Evolutionary conservation across 805 yeast species (phyloP), one percentile per base, ranked within the genome.

Genomic region (Myxozyma geophila): DNA sequence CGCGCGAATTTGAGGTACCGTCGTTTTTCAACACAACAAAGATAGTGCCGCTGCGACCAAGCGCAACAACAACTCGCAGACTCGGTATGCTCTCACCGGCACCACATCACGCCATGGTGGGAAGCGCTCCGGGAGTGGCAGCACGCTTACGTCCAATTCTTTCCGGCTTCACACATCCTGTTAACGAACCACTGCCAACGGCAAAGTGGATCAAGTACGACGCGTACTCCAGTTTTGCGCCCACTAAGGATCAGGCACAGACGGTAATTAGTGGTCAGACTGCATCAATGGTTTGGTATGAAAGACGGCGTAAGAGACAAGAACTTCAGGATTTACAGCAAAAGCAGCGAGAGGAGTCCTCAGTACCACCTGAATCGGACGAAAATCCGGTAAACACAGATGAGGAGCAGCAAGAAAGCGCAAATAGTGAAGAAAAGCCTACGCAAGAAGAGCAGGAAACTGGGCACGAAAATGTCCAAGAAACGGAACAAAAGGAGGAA

Each of bases 1-100:
- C 87, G 51, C 84, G 96, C 66, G 86, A 85, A 55, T 84, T 89
- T 1, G 77, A 82, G 1, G 81, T 89, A 3, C 90, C 67, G n/a
- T 17, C 64, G 43, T 87, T 87, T 13, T 87, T 89, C 71, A 80
- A 82, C 53, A 73, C 86, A n/a, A 79, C 92, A 39, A 86, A 86
- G 65, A 84, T 90, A 1, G 76, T 90, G 33, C 95, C 97, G 7
- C 37, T 62, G 35, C 57, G 58, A 19, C 59, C 67, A 13, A 49
- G 67, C 13, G 56, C 63, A 3, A 17, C 52, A 10, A 54, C 72
- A 2, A 58, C 64, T 5, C 66, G 68, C 8, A 51, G 59, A 37
- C 50, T 64, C 21, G 68, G 68, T 12, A 23, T 55, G 51, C 44
- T 63, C 1, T 58, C 67, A 17, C 67, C 69, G 35, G 50, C 67